A percentile compares a stretch with the other conserved stretches of the same genome.
These are phyloP conservation scores for Galeopsis tetrahit DNA, from an alignment of 257 asterid species.

Conservation along the genomic window DNA sequence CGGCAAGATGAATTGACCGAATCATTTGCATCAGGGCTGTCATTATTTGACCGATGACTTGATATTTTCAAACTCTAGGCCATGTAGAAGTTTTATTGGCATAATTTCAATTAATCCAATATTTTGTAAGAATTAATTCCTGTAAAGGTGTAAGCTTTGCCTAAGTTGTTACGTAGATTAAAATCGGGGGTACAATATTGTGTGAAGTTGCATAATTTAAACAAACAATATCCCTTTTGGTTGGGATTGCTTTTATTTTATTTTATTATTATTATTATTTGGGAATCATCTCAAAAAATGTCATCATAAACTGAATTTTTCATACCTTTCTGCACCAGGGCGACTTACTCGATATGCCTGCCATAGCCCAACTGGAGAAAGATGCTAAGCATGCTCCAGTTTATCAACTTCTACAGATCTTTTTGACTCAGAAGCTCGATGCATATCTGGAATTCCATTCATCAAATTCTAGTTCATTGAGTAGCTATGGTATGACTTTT, in stretches of 20 bases:
- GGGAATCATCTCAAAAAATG: too few relatives aligned
- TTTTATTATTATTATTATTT: too few relatives aligned
- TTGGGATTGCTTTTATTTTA: too few relatives aligned
- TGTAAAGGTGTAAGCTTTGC: not conserved
- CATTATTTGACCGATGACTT: not conserved
- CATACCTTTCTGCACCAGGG: constrained; percentile 47
- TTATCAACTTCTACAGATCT: constrained; percentile 79
- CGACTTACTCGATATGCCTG: constrained; percentile 87
- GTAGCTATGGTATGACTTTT: constrained; percentile 57
- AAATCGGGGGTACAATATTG: not conserved
- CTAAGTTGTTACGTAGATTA: not conserved
- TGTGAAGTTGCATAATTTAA: not conserved
- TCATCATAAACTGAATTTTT: constrained; percentile 1
- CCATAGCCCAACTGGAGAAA: constrained; percentile 84
- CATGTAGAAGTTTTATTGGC: not conserved
- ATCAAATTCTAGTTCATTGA: constrained; percentile 58
- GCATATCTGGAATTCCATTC: constrained; percentile 77
- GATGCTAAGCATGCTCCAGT: constrained; percentile 62
- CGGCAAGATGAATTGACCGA: not conserved
- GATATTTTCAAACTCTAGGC: not conserved
- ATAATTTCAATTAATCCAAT: not conserved
- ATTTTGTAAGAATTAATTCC: constrained; percentile 3
- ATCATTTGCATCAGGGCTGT: not conserved
- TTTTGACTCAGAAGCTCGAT: constrained; percentile 81
- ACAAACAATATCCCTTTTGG: not conserved